phyloP scores from a whole-genome alignment of 331 rosid species.

The Rhamnella rubrinervis region DNA sequence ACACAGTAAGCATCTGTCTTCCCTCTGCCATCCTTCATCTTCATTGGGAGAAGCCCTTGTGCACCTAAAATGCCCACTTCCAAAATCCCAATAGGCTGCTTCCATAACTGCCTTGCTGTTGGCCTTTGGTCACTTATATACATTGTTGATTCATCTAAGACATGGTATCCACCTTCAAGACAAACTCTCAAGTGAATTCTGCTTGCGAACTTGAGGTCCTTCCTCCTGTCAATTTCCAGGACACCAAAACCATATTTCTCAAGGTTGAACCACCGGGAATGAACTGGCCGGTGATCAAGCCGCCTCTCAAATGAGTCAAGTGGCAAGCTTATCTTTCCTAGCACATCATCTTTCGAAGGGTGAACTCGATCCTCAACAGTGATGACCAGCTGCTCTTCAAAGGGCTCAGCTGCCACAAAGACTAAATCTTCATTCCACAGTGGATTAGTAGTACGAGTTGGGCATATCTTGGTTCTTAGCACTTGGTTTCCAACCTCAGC shows the following conservation, averaged over 20 bases:
- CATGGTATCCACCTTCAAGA: slow-evolving; percentile 98
- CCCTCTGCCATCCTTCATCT: slow-evolving; percentile 72
- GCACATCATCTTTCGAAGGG: slow-evolving; percentile 66
- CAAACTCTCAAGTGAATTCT: slow-evolving; percentile 78
- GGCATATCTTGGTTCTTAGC: slow-evolving; percentile 62
- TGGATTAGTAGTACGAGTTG: slow-evolving; percentile 55
- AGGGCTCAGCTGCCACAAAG: slow-evolving; percentile 91
- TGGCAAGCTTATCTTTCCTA: slow-evolving; percentile 74
- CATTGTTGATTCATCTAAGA: slow-evolving; percentile 79
- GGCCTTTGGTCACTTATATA: slow-evolving; percentile 85
- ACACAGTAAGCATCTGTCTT: slow-evolving; percentile 83
- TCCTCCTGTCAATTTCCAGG: slow-evolving; percentile 77
- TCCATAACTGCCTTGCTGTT: slow-evolving; percentile 89
- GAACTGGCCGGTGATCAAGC: slow-evolving; percentile 76
- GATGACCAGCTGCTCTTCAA: slow-evolving; percentile 71
- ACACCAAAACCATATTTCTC: slow-evolving; percentile 76
- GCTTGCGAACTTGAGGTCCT: slow-evolving; percentile 78
- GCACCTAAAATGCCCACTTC: slow-evolving; percentile 91
- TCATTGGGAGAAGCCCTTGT: slow-evolving; percentile 86
- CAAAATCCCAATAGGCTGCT: slow-evolving; percentile 70
- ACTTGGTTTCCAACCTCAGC: slow-evolving; percentile 84
- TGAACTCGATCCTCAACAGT: slow-evolving; percentile 73
- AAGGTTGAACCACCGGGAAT: slow-evolving; percentile 85
- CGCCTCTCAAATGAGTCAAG: slow-evolving; percentile 65
- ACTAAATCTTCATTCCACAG: slow-evolving; percentile 87